phyloP scores from a whole-genome alignment of 805 yeast genomes.

The Hermanozyma aechmeae region DNA sequence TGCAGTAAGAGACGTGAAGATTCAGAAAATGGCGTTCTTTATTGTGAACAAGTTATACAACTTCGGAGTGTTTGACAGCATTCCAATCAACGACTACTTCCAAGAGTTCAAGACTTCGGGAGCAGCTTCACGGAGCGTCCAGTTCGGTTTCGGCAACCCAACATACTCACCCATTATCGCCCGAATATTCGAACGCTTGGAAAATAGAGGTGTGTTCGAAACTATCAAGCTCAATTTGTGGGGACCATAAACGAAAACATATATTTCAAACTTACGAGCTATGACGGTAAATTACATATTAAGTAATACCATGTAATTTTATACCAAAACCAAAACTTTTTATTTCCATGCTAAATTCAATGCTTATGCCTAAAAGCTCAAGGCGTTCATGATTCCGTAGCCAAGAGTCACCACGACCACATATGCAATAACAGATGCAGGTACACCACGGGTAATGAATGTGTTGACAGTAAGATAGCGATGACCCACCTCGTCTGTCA shows the following conservation, averaged over 20 bases:
- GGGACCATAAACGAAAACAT: constrained; percentile 10
- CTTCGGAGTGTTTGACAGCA: constrained; percentile 21
- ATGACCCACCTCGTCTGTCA: constrained; percentile 34
- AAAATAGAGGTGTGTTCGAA: constrained; percentile 20
- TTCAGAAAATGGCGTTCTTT: constrained; percentile 11
- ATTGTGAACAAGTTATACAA: constrained; percentile 20
- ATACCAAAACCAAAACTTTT: too few species aligned
- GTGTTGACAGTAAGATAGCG: constrained; percentile 31
- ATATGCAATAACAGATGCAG: constrained; percentile 30
- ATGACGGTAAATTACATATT: too few species aligned
- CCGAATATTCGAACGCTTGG: constrained; percentile 18
- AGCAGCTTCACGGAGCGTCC: constrained; percentile 4
- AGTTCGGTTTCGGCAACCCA: constrained; percentile 19
- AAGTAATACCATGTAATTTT: too few species aligned
- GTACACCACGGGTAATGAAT: constrained; percentile 34
- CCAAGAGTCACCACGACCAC: constrained; percentile 27
- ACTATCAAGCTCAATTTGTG: constrained; percentile 20
- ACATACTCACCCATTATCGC: constrained; percentile 24
- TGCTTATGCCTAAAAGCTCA: too few species aligned
- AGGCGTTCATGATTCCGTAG: constrained; percentile 27
- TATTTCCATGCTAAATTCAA: too few species aligned
- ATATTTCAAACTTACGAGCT: too few species aligned
- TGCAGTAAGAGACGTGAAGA: constrained; percentile 12
- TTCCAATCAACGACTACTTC: constrained; percentile 17
- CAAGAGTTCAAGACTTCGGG: constrained; percentile 12